These are phyloP conservation scores for Aspergillus ellipticus DNA, from an alignment of 495 filamentous ascomycete genomes.

Conservation along the genomic window DNA sequence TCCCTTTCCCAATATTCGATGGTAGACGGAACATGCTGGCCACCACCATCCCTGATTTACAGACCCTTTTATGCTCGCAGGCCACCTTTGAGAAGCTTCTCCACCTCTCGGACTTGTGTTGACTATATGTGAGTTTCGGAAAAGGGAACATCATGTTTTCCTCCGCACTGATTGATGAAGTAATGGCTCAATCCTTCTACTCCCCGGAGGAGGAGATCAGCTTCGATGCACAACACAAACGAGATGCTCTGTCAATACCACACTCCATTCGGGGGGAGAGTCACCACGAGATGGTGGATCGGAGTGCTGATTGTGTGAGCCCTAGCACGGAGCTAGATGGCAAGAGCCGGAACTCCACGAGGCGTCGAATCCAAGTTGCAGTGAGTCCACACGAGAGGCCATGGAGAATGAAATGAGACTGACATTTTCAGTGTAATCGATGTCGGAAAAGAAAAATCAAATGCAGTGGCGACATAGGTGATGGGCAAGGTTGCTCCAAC, in stretches of 20 bases:
- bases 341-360: slow-evolving; percentile 33
- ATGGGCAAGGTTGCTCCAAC: slow-evolving; percentile 74
- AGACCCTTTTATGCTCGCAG: slow-evolving; percentile 15
- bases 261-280: slow-evolving; percentile 24
- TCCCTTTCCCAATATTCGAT: slow-evolving; percentile 20
- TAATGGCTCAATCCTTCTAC: slow-evolving; percentile 35
- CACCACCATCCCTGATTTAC: slow-evolving; percentile 18
- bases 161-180: slow-evolving; percentile 20
- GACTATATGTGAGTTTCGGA: slow-evolving; percentile 20
- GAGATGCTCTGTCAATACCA: slow-evolving; percentile 24
- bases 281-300: slow-evolving; percentile 25
- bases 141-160: slow-evolving; percentile 18
- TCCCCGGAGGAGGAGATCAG: slow-evolving; percentile 23
- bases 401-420: slow-evolving; percentile 6
- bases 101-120: slow-evolving; percentile 13
- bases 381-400: slow-evolving; percentile 44
- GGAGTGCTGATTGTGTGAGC: slow-evolving; percentile 17
- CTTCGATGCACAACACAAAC: slow-evolving; percentile 22
- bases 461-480: slow-evolving; percentile 81
- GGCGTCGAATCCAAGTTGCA: slow-evolving; percentile 62
- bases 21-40: slow-evolving; percentile 12
- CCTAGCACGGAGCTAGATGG: slow-evolving; percentile 26
- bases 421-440: slow-evolving; percentile 65
- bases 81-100: slow-evolving; percentile 11
- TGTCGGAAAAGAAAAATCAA: slow-evolving; percentile 95